phyloP scores from a whole-genome alignment of 805 yeast species.

The Candida hispaniensis region DNA sequence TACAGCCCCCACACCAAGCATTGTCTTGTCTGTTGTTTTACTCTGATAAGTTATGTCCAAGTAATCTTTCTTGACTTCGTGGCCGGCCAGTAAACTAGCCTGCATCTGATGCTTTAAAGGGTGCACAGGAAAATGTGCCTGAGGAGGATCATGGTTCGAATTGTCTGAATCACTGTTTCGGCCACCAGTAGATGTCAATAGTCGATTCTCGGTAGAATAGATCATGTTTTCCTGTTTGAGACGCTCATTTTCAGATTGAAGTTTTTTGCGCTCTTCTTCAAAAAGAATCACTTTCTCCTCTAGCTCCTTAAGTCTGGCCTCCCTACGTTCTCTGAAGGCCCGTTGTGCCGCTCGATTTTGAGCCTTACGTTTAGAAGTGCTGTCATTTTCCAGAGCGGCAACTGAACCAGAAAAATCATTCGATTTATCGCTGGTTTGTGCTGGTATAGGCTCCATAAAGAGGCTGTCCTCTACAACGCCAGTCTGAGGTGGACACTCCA shows the following conservation, averaged over 20 bases:
- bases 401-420: too few species aligned
- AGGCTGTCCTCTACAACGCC: too few species aligned
- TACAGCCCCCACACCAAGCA: conserved; percentile 64
- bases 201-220: conserved; percentile 52
- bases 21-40: conserved; percentile 33
- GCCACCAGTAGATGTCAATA: conserved; percentile 33
- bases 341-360: conserved; percentile 82
- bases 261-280: conserved; percentile 42
- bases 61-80: conserved; percentile 19
- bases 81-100: conserved; percentile 9
- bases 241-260: conserved; percentile 40
- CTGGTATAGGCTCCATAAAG: too few species aligned
- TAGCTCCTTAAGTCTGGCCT: conserved; percentile 56
- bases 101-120: conserved; percentile 5
- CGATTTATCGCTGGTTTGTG: too few species aligned
- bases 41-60: conserved; percentile 20
- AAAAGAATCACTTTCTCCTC: conserved; percentile 47
- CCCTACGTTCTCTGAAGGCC: conserved; percentile 77
- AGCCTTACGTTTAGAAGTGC: conserved; percentile 46
- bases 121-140: conserved; percentile 16
- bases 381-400: conserved; percentile 16
- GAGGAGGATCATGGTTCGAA: conserved; percentile 7
- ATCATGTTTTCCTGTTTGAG: conserved; percentile 45
- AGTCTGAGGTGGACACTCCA: too few species aligned
- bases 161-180: too few species aligned